These are phyloP conservation scores for Trichoderma aggressivum DNA, from an alignment of 2,329 filamentous ascomycete genomes.

Conservation along the genomic window DNA sequence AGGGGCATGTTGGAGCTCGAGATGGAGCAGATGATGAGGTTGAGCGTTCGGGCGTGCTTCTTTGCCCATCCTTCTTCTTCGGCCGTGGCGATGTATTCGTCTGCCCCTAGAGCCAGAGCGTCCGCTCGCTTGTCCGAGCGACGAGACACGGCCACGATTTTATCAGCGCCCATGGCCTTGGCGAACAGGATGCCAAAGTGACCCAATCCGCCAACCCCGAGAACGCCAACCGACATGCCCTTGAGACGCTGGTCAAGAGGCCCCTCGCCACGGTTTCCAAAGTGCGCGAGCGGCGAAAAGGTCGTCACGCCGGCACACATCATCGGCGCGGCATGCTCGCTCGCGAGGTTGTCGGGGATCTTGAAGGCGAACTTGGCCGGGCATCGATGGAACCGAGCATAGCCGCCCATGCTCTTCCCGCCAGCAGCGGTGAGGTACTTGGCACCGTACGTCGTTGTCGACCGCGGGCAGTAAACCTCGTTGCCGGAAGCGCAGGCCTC, in stretches of 20 bases:
- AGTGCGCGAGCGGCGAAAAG: slow-evolving; percentile 52
- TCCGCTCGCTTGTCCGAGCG: slow-evolving; percentile 50
- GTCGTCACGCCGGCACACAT: slow-evolving; percentile 67
- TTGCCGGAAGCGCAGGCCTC: slow-evolving; percentile 57
- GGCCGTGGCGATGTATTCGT: slow-evolving; percentile 41
- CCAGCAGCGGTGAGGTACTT: not conserved
- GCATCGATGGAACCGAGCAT: slow-evolving; percentile 33
- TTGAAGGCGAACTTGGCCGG: slow-evolving; percentile 45
- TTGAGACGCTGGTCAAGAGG: slow-evolving; percentile 33
- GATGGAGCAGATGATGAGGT: slow-evolving; percentile 59
- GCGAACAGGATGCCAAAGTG: slow-evolving; percentile 67
- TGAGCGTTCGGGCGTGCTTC: slow-evolving; percentile 48
- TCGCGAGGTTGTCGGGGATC: slow-evolving; percentile 41
- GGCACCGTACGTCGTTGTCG: slow-evolving; percentile 53
- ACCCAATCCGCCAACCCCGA: slow-evolving; percentile 65
- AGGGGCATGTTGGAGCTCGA: slow-evolving; percentile 55
- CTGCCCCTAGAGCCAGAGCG: slow-evolving; percentile 54
- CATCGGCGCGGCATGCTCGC: slow-evolving; percentile 54
- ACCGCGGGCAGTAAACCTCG: slow-evolving; percentile 65
- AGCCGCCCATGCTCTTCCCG: slow-evolving; percentile 37
- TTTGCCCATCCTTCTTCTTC: slow-evolving; percentile 50
- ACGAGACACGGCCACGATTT: slow-evolving; percentile 57
- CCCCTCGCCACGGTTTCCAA: slow-evolving; percentile 5
- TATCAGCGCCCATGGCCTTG: slow-evolving; percentile 60
- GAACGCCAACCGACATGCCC: slow-evolving; percentile 62